Evolutionary conservation across 140 eudicot species (phyloP).

Genomic region (Oenanthe javanica): DNA sequence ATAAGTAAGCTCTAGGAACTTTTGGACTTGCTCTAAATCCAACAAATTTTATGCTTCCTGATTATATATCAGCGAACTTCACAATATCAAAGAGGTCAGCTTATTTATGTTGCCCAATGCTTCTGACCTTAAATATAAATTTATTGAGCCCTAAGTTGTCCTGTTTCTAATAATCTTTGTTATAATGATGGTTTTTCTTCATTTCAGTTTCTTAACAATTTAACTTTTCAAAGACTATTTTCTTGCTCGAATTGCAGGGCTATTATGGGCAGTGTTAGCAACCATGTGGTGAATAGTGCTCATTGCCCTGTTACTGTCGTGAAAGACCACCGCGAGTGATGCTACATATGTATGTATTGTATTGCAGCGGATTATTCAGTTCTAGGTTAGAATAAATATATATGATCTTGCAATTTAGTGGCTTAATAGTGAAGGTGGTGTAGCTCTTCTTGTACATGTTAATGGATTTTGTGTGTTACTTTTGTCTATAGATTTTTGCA

Average conservation of each 20-base stretch:
- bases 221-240: not conserved
- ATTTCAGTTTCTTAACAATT: not conserved
- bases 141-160: not conserved
- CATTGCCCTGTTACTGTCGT: constrained; percentile 83
- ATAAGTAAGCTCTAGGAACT: too few species aligned
- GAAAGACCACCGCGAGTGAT: constrained; percentile 18
- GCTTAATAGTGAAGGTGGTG: not conserved
- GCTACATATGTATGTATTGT: not conserved
- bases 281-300: constrained; percentile 61
- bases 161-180: not conserved
- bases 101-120: not conserved
- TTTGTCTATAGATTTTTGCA: not conserved
- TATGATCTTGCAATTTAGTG: not conserved
- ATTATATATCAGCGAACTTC: too few species aligned
- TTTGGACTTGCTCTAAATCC: too few species aligned
- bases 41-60: too few species aligned
- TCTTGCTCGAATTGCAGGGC: constrained; percentile 36
- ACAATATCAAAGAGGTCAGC: not conserved
- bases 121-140: not conserved
- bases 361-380: not conserved
- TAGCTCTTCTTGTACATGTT: not conserved
- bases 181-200: not conserved
- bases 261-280: constrained; percentile 88
- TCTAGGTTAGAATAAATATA: not conserved
- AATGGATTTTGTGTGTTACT: not conserved